phyloP scores from a whole-genome alignment of 306 rosid species.

The Inga laurina region DNA sequence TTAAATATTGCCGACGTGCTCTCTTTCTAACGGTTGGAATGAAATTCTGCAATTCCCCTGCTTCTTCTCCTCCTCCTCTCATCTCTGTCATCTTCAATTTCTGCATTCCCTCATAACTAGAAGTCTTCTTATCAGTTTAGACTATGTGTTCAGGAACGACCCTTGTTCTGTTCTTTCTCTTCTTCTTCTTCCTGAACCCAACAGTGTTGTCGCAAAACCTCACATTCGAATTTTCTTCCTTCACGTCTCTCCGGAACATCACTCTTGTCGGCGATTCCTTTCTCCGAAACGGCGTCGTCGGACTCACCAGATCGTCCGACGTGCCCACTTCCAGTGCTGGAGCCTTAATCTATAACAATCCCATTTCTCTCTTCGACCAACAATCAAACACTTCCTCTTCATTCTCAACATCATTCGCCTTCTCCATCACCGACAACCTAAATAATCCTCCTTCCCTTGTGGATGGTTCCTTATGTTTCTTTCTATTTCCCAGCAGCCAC shows the following conservation, averaged over 20 bases:
- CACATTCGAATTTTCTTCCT: constrained; percentile 55
- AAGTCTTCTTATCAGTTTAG: not conserved
- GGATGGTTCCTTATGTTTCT: constrained; percentile 73
- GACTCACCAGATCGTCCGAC: constrained; percentile 66
- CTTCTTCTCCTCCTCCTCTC: not conserved
- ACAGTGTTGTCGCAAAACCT: constrained; percentile 28
- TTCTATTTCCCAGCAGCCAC: constrained; percentile 50
- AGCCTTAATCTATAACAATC: constrained; percentile 54
- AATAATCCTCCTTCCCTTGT: constrained; percentile 63
- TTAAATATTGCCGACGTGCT: not conserved
- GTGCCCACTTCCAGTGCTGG: constrained; percentile 79
- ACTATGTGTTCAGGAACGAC: constrained; percentile 45
- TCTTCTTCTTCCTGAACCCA: not conserved
- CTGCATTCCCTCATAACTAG: not conserved
- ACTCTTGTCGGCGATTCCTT: constrained; percentile 85
- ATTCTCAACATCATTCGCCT: constrained; percentile 67
- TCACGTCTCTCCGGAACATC: constrained; percentile 66
- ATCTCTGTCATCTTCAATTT: not conserved
- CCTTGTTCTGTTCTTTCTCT: constrained; percentile 10
- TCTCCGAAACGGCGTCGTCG: constrained; percentile 65
- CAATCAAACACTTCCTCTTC: constrained; percentile 55
- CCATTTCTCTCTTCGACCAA: constrained; percentile 49
- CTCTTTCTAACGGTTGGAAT: constrained; percentile 35
- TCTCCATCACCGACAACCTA: constrained; percentile 45
- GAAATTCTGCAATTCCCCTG: not conserved